Evolutionary conservation across 768 basidiomycete species (phyloP).

Genomic region (Pleurotus cornucopiae): DNA sequence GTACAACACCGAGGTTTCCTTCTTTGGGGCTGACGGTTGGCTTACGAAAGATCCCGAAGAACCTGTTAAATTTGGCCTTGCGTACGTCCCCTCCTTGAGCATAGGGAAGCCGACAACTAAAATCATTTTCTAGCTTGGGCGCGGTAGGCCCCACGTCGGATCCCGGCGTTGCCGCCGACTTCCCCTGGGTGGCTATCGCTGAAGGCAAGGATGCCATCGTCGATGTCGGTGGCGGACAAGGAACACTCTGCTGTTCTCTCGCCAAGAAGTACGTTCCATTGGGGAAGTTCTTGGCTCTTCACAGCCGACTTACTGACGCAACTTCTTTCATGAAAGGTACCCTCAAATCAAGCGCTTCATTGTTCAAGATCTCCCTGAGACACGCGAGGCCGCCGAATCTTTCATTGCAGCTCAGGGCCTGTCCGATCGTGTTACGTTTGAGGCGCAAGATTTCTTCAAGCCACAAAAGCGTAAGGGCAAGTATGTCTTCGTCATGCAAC

Average conservation of each 20-base stretch:
- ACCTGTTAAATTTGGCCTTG: slow-evolving; percentile 28
- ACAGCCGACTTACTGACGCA: neutral
- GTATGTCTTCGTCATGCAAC: slow-evolving; percentile 34
- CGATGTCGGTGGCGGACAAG: slow-evolving; percentile 37
- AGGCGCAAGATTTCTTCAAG: slow-evolving; percentile 34
- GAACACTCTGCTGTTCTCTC: slow-evolving; percentile 33
- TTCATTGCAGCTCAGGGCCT: slow-evolving; percentile 29
- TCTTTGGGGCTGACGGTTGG: slow-evolving; percentile 32
- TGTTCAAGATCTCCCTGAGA: slow-evolving; percentile 33
- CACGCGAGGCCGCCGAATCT: slow-evolving; percentile 27
- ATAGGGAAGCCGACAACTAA: neutral
- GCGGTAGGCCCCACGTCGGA: slow-evolving; percentile 35
- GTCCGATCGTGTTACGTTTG: slow-evolving; percentile 28
- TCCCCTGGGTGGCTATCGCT: slow-evolving; percentile 30
- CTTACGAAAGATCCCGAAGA: slow-evolving; percentile 33
- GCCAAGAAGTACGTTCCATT: slow-evolving; percentile 24
- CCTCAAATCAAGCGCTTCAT: slow-evolving; percentile 33
- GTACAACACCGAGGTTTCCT: slow-evolving; percentile 29
- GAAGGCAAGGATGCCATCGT: slow-evolving; percentile 34
- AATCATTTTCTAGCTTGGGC: slow-evolving; percentile 22
- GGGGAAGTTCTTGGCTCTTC: neutral
- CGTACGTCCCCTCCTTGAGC: slow-evolving; percentile 17
- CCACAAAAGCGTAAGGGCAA: slow-evolving; percentile 36
- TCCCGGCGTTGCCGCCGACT: slow-evolving; percentile 33
- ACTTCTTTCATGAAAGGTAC: slow-evolving; percentile 19